Percentiles rank a stretch among this genome's conserved stretches.
Evolutionary conservation across 2,329 filamentous ascomycete genomes (phyloP).

Genomic region (Metarhizium sp.): DNA sequence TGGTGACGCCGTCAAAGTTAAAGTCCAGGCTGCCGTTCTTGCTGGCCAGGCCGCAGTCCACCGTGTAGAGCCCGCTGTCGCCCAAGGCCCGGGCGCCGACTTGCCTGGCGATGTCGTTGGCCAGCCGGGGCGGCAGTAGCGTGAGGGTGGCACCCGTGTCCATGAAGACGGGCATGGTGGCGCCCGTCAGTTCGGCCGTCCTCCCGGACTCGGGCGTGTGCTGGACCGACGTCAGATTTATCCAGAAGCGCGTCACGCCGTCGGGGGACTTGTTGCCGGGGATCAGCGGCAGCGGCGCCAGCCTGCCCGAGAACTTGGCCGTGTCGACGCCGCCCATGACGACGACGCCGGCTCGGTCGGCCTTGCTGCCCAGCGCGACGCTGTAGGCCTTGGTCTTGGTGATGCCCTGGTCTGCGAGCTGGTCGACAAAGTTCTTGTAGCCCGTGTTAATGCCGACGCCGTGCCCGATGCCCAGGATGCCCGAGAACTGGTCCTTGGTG

Average conservation of each 20-base stretch:
- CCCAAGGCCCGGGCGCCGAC: slow-evolving; percentile 33
- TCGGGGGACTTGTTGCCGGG: slow-evolving; percentile 45
- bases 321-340: slow-evolving; percentile 61
- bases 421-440: slow-evolving; percentile 44
- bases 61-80: slow-evolving; percentile 33
- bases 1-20: slow-evolving; percentile 35
- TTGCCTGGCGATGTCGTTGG: slow-evolving; percentile 36
- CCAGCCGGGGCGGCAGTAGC: slow-evolving; percentile 51
- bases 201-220: slow-evolving; percentile 26
- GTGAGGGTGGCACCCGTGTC: slow-evolving; percentile 64
- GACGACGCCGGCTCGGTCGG: slow-evolving; percentile 50
- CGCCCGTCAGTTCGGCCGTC: slow-evolving; percentile 22
- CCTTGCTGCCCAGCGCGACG: slow-evolving; percentile 54
- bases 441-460: slow-evolving; percentile 34
- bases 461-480: slow-evolving; percentile 70
- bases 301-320: slow-evolving; percentile 50
- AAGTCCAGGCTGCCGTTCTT: slow-evolving; percentile 38
- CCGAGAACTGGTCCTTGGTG: slow-evolving; percentile 37
- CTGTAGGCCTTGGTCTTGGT: slow-evolving; percentile 56
- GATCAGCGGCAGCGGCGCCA: slow-evolving; percentile 54
- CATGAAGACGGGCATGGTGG: slow-evolving; percentile 48
- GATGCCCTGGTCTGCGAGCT: slow-evolving; percentile 37
- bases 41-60: slow-evolving; percentile 33
- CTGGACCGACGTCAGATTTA: slow-evolving; percentile 34
- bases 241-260: slow-evolving; percentile 41